phyloP scores from a whole-genome alignment of 2,329 filamentous ascomycete genomes.

The Sphaerulina vaccinii region DNA sequence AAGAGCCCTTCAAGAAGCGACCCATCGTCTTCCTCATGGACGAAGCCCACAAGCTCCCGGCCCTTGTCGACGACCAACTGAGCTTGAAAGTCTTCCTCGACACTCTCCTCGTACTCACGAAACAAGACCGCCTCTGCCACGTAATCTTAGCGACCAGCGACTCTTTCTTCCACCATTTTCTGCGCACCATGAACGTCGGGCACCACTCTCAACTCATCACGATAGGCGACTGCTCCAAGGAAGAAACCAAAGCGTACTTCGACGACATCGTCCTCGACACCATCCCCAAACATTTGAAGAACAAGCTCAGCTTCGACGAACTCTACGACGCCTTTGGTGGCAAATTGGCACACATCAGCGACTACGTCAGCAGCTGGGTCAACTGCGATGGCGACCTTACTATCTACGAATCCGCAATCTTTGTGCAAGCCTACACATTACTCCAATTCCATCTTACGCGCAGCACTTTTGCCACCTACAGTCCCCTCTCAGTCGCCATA shows the following conservation, averaged over 20 bases:
- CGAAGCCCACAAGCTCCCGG: constrained; percentile 22
- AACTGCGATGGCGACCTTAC: constrained; percentile 17
- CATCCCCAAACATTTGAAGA: constrained; percentile 13
- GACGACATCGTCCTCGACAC: constrained; percentile 14
- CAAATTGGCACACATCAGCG: constrained; percentile 22
- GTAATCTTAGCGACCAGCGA: constrained; percentile 24
- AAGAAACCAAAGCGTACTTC: constrained; percentile 20
- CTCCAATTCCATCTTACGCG: constrained; percentile 24
- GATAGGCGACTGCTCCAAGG: constrained; percentile 21
- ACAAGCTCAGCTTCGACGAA: constrained; percentile 19
- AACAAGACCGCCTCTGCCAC: constrained; percentile 24
- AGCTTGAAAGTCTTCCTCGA: constrained; percentile 25
- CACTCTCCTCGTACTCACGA: constrained; percentile 23
- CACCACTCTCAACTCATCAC: constrained; percentile 24
- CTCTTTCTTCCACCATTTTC: constrained; percentile 25
- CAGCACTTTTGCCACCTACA: constrained; percentile 18
- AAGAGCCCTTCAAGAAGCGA: constrained; percentile 18
- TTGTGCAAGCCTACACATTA: constrained; percentile 22
- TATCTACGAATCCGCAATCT: constrained; percentile 21
- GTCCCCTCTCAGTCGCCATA: constrained; percentile 18
- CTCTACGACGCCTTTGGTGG: constrained; percentile 24
- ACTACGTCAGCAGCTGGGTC: constrained; percentile 24
- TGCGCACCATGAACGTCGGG: constrained; percentile 24
- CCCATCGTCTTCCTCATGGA: constrained; percentile 23
- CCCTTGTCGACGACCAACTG: constrained; percentile 20